Base-by-base conservation (phyloP, 1,284 basidiomycete species). In the Fomes fomentarius region DNA sequence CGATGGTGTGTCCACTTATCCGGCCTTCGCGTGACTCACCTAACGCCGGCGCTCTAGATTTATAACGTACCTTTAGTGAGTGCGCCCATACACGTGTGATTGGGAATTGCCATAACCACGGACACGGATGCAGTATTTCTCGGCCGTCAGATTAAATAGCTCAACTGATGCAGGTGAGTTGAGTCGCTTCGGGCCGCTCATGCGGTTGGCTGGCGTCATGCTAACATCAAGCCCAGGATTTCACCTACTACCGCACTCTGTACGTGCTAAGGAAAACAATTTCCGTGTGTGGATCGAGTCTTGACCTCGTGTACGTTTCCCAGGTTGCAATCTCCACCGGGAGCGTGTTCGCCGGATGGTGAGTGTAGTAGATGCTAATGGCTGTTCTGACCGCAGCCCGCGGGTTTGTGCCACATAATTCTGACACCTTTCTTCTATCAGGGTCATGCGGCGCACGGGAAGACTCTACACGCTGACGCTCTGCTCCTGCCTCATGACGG, bases 241-340 rank as follows among this genome's bases (percentile, higher is more conserved):
- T 17, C 94, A 94, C 74, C 72, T 97, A 31, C 79, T 97, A 43
- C 94, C 94, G 25, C 93, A 94, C 75, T 93, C 92, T 45, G 84
- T 94, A 71, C 69, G 84, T 66, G 35, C 47, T 45, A 39, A 38
- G 24, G 44, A 46, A 51, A 49, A 19, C 10, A 37, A n/a, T 42
- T 30, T 25, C 22, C 33, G 39, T 34, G 17, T 42, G 22, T 41
- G 42, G 48, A 47, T 54, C 62, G 47, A 61, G 39, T 48, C 50
- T 56, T 40, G 46, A 51, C 52, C 50, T 49, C 62, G 52, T 41
- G 41, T 26, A 34, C 24, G 26, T 10, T 37, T 56, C 40, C 46
- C 67, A 93, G 81, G 71, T 91, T 58, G 85, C 89, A 45, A 82
- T 94, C 50, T 88, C 92, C 15, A 74, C 81, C 2, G 93, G 93